Conservation (phyloP, 805 yeast genomes). For the Myxozyma neglecta region DNA sequence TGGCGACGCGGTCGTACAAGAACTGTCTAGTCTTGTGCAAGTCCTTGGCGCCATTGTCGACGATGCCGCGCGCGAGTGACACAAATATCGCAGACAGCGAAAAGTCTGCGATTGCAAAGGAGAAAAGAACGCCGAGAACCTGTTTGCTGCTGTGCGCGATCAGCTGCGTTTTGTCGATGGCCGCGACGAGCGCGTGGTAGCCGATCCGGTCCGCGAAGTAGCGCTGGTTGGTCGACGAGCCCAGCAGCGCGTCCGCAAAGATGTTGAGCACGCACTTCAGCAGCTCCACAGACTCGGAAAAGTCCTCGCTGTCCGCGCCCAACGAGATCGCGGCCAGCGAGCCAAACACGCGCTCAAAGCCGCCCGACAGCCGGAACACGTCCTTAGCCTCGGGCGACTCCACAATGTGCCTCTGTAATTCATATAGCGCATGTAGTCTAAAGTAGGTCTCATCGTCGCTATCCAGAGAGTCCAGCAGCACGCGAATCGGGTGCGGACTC, state of each 20-base stretch:
- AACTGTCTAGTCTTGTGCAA: background rate
- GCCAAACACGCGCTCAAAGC: slow-evolving; percentile 31
- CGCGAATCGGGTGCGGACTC: slow-evolving; percentile 24
- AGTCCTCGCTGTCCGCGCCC: slow-evolving; percentile 19
- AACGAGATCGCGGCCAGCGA: slow-evolving; percentile 14
- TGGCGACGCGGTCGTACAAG: slow-evolving; percentile 13
- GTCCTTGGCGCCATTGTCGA: background rate
- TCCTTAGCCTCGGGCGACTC: slow-evolving; percentile 32
- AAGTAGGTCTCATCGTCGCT: slow-evolving; percentile 27
- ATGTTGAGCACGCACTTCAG: slow-evolving; percentile 31
- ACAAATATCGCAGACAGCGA: slow-evolving; percentile 30
- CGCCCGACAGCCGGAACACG: slow-evolving; percentile 29
- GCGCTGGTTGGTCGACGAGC: slow-evolving; percentile 17
- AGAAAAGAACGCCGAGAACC: slow-evolving; percentile 28
- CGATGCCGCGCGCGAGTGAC: slow-evolving; percentile 26
- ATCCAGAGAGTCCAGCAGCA: slow-evolving; percentile 25
- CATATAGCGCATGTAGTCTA: slow-evolving; percentile 29
- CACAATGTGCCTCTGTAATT: slow-evolving; percentile 30
- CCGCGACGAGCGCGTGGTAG: background rate
- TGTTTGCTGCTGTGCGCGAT: slow-evolving; percentile 18
- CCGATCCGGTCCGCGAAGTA: slow-evolving; percentile 26
- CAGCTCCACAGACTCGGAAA: slow-evolving; percentile 31
- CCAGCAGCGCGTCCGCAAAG: slow-evolving; percentile 26
- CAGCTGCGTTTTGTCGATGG: slow-evolving; percentile 11
- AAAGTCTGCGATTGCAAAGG: slow-evolving; percentile 30